Evolutionary conservation across 2,329 filamentous ascomycete species (phyloP).

Genomic region (Aaosphaeria arxii): DNA sequence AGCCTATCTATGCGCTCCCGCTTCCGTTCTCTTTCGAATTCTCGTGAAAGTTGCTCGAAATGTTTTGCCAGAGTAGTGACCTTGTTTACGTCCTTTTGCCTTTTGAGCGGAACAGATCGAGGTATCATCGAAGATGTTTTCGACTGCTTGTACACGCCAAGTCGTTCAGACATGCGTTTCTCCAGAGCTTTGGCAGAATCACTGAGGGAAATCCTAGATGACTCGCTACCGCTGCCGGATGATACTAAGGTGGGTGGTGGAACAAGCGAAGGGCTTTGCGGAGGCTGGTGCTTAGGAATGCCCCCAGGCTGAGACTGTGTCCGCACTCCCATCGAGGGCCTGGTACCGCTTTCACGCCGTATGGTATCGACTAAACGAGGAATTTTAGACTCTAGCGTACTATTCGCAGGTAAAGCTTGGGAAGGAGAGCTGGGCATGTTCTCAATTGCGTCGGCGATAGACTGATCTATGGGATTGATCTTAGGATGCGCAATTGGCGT

Average conservation of each 20-base stretch:
- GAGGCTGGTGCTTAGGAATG: constrained; percentile 16
- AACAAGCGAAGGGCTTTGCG: background rate
- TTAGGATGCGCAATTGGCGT: constrained; percentile 27
- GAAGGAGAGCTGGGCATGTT: constrained; percentile 31
- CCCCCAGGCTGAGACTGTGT: constrained; percentile 37
- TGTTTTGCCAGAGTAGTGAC: constrained; percentile 92
- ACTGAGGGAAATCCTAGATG: constrained; percentile 23
- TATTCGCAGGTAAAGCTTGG: constrained; percentile 8
- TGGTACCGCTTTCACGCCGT: constrained; percentile 25
- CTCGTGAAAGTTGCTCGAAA: constrained; percentile 93
- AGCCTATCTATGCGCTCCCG: constrained; percentile 81
- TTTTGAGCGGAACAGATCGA: constrained; percentile 70
- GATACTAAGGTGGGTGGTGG: constrained; percentile 1
- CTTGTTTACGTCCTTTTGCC: constrained; percentile 62
- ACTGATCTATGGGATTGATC: constrained; percentile 34
- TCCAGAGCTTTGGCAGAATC: constrained; percentile 51
- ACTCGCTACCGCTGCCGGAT: constrained; percentile 14
- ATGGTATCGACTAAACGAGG: constrained; percentile 35
- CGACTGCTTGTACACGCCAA: constrained; percentile 64
- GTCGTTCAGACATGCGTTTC: constrained; percentile 73
- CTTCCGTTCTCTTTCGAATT: constrained; percentile 92
- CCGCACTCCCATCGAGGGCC: constrained; percentile 23
- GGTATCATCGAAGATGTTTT: constrained; percentile 69
- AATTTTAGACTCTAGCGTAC: constrained; percentile 33
- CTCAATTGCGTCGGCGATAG: constrained; percentile 30